A percentile compares a stretch with the other conserved stretches of the same genome.
phyloP scores from a whole-genome alignment of 805 yeast species.

The Kuraishia ogatae region DNA sequence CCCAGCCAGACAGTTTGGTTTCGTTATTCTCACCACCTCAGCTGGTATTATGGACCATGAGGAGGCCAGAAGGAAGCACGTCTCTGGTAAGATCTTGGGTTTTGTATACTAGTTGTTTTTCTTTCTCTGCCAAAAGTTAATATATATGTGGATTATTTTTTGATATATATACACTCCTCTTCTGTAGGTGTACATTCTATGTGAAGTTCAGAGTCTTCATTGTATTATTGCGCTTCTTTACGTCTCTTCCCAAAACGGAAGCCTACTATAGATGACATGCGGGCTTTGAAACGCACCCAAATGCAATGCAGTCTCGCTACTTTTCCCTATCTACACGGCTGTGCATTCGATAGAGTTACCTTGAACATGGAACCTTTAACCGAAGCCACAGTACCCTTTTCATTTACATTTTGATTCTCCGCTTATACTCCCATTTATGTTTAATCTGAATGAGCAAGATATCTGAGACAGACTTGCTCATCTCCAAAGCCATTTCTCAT shows the following conservation, averaged over 20 bases:
- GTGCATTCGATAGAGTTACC: background rate
- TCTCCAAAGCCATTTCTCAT: background rate
- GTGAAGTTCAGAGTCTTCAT: no score
- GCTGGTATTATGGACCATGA: conserved; percentile 99
- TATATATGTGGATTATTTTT: background rate
- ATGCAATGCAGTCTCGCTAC: background rate
- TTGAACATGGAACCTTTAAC: no score
- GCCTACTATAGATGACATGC: background rate
- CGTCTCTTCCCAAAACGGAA: background rate
- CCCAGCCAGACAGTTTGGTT: conserved; percentile 99
- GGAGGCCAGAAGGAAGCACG: conserved; percentile 99
- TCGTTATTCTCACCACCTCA: conserved; percentile 94
- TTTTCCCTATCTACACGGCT: background rate
- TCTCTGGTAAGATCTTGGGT: conserved; percentile 97
- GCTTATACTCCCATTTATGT: background rate
- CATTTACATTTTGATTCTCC: no score
- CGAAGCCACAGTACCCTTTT: no score
- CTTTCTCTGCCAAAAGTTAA: background rate
- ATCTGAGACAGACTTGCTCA: no score
- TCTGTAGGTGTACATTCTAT: no score
- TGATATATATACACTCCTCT: background rate
- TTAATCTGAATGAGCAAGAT: background rate
- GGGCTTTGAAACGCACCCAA: background rate
- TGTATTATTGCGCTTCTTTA: no score
- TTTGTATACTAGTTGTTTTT: conserved; percentile 74